phyloP scores from a whole-genome alignment of 208 protist genomes.

The Trypanosoma conorhini region DNA sequence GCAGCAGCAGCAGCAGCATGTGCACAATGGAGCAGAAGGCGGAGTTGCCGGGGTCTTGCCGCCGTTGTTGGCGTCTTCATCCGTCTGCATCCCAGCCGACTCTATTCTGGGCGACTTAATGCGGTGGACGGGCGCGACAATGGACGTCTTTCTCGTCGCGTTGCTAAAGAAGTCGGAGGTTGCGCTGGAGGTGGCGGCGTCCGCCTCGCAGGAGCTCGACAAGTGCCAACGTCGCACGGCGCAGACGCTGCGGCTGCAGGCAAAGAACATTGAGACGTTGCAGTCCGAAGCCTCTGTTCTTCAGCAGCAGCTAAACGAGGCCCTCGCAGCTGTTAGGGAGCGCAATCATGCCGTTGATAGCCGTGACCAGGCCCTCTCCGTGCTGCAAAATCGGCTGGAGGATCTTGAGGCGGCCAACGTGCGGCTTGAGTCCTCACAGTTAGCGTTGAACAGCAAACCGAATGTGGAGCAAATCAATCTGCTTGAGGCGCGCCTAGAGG shows the following conservation, averaged over 20 bases:
- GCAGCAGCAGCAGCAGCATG: neutral
- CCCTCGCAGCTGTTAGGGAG: constrained; percentile 36
- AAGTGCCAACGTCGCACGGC: constrained; percentile 42
- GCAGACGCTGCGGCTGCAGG: constrained; percentile 48
- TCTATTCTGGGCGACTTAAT: neutral
- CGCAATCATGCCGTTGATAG: constrained; percentile 35
- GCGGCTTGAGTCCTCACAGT: constrained; percentile 33
- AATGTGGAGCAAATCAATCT: constrained; percentile 67
- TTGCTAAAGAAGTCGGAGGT: constrained; percentile 14
- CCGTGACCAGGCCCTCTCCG: constrained; percentile 43
- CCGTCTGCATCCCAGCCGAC: neutral
- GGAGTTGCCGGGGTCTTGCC: neutral
- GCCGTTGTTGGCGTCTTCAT: neutral
- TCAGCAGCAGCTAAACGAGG: constrained; percentile 28
- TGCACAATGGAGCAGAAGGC: neutral
- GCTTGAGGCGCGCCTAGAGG: constrained; percentile 53
- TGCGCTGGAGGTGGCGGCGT: constrained; percentile 9
- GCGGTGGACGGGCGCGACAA: constrained; percentile 9
- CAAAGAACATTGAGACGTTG: constrained; percentile 53
- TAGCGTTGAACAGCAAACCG: constrained; percentile 17
- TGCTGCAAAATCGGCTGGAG: constrained; percentile 45
- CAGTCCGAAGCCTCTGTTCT: constrained; percentile 50
- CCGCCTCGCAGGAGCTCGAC: constrained; percentile 24
- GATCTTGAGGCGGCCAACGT: constrained; percentile 34
- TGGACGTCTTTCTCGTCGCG: neutral